These are phyloP conservation scores for Falciphora oryzae DNA, from an alignment of 2,329 filamentous ascomycete species.

Conservation along the genomic window DNA sequence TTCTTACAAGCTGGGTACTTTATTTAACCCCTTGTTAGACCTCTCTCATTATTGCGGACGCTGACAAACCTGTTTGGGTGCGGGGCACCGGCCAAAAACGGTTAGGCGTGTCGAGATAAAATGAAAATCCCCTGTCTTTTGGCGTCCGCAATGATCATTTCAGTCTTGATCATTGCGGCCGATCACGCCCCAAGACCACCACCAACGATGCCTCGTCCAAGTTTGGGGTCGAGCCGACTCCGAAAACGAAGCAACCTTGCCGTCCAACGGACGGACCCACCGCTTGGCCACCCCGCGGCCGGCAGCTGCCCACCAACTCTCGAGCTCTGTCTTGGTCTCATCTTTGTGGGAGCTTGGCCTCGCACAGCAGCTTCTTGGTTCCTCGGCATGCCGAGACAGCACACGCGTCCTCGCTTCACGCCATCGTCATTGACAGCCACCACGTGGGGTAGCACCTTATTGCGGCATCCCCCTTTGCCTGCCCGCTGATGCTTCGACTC, in stretches of 20 bases:
- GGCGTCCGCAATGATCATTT: too few relatives aligned
- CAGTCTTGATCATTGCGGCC: too few relatives aligned
- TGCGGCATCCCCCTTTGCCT: neutral
- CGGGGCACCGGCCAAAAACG: too few relatives aligned
- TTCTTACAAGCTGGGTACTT: too few relatives aligned
- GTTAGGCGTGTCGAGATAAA: too few relatives aligned
- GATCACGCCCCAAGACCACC: too few relatives aligned
- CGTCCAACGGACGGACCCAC: neutral
- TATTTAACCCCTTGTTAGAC: too few relatives aligned
- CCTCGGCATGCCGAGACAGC: neutral
- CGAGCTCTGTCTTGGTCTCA: neutral
- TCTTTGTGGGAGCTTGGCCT: neutral
- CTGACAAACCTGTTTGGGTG: too few relatives aligned
- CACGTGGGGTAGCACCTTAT: neutral
- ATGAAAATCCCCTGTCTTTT: too few relatives aligned
- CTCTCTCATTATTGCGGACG: too few relatives aligned
- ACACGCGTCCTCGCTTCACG: neutral
- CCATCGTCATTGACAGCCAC: neutral
- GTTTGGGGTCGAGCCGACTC: neutral
- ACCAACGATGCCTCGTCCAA: too few relatives aligned
- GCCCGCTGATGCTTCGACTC: neutral
- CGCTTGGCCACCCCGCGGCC: neutral
- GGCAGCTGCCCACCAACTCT: neutral
- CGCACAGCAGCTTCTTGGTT: neutral
- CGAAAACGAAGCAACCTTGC: neutral